These are phyloP conservation scores for Marasmius sp. DNA, from an alignment of 1,284 basidiomycete species.

Conservation along the genomic window DNA sequence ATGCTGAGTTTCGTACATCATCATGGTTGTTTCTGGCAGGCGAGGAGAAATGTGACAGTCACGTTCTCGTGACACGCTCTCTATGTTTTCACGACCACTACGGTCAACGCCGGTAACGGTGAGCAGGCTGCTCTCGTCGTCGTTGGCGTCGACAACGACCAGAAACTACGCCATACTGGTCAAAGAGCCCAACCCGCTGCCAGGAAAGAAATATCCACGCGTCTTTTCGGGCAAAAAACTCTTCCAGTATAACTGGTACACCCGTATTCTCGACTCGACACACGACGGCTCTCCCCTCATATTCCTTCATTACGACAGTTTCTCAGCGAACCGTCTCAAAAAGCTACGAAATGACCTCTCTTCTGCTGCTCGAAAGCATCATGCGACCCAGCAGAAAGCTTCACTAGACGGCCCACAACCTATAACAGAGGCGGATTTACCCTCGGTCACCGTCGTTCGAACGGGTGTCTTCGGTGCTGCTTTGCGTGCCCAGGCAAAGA, in stretches of 20 bases:
- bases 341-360: slow-evolving; percentile 66
- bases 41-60: not conserved
- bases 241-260: slow-evolving; percentile 75
- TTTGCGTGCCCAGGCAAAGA: slow-evolving; percentile 51
- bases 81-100: slow-evolving; percentile 1
- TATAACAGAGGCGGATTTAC: slow-evolving; percentile 31
- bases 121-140: not conserved
- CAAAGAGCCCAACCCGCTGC: slow-evolving; percentile 48
- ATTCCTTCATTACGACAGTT: slow-evolving; percentile 70
- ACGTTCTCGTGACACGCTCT: not conserved
- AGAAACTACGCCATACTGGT: slow-evolving; percentile 58
- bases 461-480: slow-evolving; percentile 74
- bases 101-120: not conserved
- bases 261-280: slow-evolving; percentile 57
- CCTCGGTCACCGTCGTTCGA: slow-evolving; percentile 63
- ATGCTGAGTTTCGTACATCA: not conserved
- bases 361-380: slow-evolving; percentile 44
- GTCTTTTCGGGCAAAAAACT: slow-evolving; percentile 72
- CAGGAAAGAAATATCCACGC: slow-evolving; percentile 55
- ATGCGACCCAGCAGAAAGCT: slow-evolving; percentile 29
- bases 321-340: slow-evolving; percentile 61
- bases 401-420: slow-evolving; percentile 39
- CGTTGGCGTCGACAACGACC: slow-evolving; percentile 1
- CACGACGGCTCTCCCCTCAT: slow-evolving; percentile 54
- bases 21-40: not conserved